Evolutionary conservation across 139 green algal species (phyloP), one percentile per base, ranked within the genome.

Genomic region (Coccomyxa sp.): DNA sequence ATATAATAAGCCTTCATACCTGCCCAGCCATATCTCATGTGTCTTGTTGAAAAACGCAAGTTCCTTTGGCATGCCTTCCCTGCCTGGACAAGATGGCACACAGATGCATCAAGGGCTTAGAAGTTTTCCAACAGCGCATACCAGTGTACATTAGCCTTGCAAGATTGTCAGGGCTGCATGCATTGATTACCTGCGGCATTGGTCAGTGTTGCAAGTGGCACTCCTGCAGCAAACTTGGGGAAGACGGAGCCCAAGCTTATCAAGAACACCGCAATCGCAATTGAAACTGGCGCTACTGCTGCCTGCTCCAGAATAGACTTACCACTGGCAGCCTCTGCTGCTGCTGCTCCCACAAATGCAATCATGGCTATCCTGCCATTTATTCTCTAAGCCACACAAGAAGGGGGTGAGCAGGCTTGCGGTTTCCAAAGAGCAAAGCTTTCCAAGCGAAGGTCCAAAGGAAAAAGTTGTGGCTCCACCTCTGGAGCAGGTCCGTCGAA

Each of bases 331-430:
- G 88, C 32, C 85, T 94, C 91, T 0, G 85, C 87, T 60, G 78
- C 84, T 16, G 85, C 67, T 11, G 86, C 85, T 15, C 86, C 88
- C 13, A 90, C 83, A 76, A 94, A 89, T 21, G 78, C 90, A 27
- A 91, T 31, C 91, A 94, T 94, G 45, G 88, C 85, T 30, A 94
- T 57, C 51, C 91, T 85, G 30, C 88, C 88, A 76, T 94, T 94
- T 28, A 92, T 86, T 15, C 84, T 66, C 84, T 87, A 79, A 51
- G 7, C 38, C 38, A 51, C 38, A 51, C 38, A 51, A 57, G 28
- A 38, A 17, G 18, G 4, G 14, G 28, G 28, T 28, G 14, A 78
- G 60, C 80, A 31, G 59, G 60, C 31, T 51, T 83, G 1, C 0
- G 4, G 13, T 59, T 21, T 82, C 10, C 57, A 82, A 75, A n/a